Base-by-base conservation (phyloP, 768 basidiomycete genomes). In the Leccinellum albellum region DNA sequence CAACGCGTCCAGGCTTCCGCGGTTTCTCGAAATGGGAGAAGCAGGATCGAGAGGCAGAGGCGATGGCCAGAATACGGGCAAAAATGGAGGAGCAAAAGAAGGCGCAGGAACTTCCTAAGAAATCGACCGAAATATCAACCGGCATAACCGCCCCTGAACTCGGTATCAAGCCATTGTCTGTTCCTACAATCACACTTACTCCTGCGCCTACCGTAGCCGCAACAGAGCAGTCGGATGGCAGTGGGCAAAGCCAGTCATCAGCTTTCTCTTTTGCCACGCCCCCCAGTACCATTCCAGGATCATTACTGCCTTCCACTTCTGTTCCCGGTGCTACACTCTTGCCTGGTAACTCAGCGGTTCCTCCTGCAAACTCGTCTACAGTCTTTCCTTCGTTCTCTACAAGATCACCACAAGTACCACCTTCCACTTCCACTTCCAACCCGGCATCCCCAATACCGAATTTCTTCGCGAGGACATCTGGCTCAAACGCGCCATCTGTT, bases 11-110 rank as follows among this genome's bases (percentile, higher is more conserved):
- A 26, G 61, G 69, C 45, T 71, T 75, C 3, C 78, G 76, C 61
- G 77, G 78, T 20, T 86, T 84, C 62, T 87, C 88, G 3, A 91
- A 89, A 72, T 91, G 88, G 88, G 90, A 92, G 70, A 91, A 90
- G 59, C 89, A 92, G 69, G 89, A 93, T 62, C 70, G 89, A 29
- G 90, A 93, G 64, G 90, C 90, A 3, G 82, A 82, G 44, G 88
- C 89, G 23, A 86, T 92, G 80, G 81, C 81, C 64, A 86, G 80
- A 66, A 82, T 92, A 64, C 78, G 89, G 50, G 82, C 70, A 66
- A 77, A 73, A 74, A 73, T 74, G 29, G 78, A 79, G 64, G 76
- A 77, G 52, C 73, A 71, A 64, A 76, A 77, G 66, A 77, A 78
- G 58, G 69, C 68, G 59, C 73, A 73, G 33, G 67, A 64, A 40